Evolutionary conservation across 2,329 filamentous ascomycete species (phyloP).

Genomic region (Aspergillus spinulosporus): DNA sequence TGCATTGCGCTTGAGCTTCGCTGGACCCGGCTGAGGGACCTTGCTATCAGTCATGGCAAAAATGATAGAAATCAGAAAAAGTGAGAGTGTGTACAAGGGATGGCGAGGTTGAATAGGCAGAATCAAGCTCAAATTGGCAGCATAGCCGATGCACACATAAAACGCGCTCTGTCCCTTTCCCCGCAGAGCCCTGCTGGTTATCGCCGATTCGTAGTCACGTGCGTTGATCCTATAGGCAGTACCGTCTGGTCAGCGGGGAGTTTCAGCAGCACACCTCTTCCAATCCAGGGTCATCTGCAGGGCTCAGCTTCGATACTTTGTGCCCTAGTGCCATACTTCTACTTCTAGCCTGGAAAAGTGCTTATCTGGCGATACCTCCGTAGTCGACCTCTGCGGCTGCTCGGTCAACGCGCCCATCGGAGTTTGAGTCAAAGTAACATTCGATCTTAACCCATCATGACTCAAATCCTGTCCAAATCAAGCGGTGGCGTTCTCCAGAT

Average conservation of each 20-base stretch:
- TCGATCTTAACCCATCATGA: conserved; percentile 24
- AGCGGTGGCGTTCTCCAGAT: conserved; percentile 58
- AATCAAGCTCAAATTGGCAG: background rate
- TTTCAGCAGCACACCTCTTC: background rate
- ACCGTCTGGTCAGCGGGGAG: conserved; percentile 15
- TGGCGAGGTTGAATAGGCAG: background rate
- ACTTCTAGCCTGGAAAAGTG: background rate
- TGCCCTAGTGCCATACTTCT: background rate
- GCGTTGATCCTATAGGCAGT: background rate
- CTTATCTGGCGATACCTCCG: background rate
- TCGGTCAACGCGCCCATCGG: background rate
- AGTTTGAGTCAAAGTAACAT: background rate
- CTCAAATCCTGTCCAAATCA: conserved; percentile 33
- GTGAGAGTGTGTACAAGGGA: background rate
- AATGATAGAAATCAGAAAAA: background rate
- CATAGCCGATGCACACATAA: background rate
- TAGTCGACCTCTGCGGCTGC: background rate
- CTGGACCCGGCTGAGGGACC: conserved; percentile 87
- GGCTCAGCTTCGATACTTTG: background rate
- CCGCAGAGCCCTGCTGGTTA: conserved; percentile 13
- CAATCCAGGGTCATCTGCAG: conserved; percentile 6
- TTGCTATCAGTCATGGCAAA: conserved; percentile 49
- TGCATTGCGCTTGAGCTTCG: conserved; percentile 77
- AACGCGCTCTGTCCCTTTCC: conserved; percentile 10
- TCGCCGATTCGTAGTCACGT: conserved; percentile 13